A percentile compares a stretch with the other conserved stretches of the same genome.
Conservation (phyloP, 345 rosid species). For the Hibiscus trionum region DNA sequence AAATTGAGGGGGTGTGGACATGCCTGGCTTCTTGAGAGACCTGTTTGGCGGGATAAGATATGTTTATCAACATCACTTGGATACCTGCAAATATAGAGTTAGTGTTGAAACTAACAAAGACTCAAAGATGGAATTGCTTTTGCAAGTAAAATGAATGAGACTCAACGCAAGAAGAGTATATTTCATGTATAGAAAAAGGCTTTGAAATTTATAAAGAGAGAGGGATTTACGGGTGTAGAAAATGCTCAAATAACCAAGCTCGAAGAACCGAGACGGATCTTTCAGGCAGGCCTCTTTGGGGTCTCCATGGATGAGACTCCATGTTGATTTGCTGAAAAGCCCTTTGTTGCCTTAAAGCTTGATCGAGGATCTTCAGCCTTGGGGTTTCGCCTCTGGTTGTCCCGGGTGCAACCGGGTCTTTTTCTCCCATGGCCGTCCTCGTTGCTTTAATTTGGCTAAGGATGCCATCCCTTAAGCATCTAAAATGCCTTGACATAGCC, state of each 20-base stretch:
- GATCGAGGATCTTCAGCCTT: constrained; percentile 67
- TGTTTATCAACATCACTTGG: constrained; percentile 99
- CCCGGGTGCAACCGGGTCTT: constrained; percentile 68
- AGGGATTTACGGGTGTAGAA: constrained; percentile 82
- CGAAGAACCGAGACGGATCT: constrained; percentile 89
- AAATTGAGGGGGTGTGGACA: constrained; percentile 27
- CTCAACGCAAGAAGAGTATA: too few relatives aligned
- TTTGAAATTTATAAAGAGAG: not conserved
- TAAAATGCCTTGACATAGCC: constrained; percentile 96
- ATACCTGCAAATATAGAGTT: constrained; percentile 46
- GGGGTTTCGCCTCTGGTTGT: constrained; percentile 85
- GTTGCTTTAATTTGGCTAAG: constrained; percentile 68
- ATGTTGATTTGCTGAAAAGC: constrained; percentile 90
- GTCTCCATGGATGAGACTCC: constrained; percentile 96
- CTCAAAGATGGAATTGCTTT: not conserved
- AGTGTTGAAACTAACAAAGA: not conserved
- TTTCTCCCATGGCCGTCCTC: constrained; percentile 82
- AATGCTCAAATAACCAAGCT: constrained; percentile 98
- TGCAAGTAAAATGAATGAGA: not conserved
- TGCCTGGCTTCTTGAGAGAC: constrained; percentile 99
- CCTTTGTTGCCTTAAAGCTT: constrained; percentile 71
- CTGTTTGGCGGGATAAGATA: constrained; percentile 94
- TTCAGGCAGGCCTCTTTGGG: constrained; percentile 95
- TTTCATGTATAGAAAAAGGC: not conserved
- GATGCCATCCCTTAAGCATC: constrained; percentile 85